Evolutionary conservation across 106 monocot genomes (phyloP).

Genomic region (Platanthera guangdongensis): DNA sequence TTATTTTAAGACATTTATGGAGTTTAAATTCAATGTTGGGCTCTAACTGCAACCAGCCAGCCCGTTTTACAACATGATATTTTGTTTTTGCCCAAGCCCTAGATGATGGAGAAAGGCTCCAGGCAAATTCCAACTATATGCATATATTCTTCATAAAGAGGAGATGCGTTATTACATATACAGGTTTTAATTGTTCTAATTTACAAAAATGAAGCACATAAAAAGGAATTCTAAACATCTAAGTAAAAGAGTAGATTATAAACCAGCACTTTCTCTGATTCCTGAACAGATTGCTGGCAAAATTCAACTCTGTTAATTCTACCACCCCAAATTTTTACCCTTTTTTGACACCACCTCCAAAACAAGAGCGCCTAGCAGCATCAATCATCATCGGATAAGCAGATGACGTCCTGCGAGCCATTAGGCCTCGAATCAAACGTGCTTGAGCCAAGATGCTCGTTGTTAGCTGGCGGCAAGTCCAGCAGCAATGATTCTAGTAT

Average conservation of each 20-base stretch:
- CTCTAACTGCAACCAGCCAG: too few species aligned
- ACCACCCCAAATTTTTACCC: background rate
- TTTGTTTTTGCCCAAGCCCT: too few species aligned
- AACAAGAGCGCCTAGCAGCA: background rate
- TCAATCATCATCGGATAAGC: constrained; percentile 25
- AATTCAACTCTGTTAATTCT: background rate
- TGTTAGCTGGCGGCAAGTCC: background rate
- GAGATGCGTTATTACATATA: background rate
- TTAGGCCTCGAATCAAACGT: background rate
- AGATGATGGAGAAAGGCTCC: too few species aligned
- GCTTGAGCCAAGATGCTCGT: background rate
- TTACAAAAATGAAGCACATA: background rate
- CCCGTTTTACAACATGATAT: too few species aligned
- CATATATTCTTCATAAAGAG: too few species aligned
- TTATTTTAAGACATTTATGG: too few species aligned
- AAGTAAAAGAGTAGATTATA: background rate
- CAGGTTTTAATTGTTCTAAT: background rate
- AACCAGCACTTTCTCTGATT: background rate
- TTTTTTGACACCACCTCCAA: background rate
- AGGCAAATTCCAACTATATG: background rate
- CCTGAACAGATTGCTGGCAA: background rate
- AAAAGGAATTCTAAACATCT: background rate
- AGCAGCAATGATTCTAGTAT: background rate
- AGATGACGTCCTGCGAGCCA: constrained; percentile 12
- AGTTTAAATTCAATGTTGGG: too few species aligned